Base-by-base conservation (phyloP, 2,329 filamentous ascomycete species). In the Ophiocordyceps australis region DNA sequence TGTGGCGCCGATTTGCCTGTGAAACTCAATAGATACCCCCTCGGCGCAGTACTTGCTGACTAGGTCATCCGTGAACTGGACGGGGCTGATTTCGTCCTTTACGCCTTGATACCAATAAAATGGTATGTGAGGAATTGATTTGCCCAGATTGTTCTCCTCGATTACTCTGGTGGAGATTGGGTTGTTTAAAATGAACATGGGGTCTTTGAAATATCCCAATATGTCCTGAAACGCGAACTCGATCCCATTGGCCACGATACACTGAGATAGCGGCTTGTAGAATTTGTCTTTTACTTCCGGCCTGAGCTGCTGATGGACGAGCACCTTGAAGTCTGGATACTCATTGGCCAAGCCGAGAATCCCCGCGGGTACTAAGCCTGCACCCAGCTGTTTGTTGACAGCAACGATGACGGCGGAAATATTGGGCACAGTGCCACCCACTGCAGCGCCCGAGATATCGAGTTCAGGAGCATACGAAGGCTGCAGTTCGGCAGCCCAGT, bases 61-160 rank as follows among this genome's bases (percentile, higher is more conserved):
- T 15, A 62, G 34, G 0, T 30, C 41, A 27, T 65, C 58, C 3
- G 54, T 62, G 12, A 54, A 49, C 4, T 36, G 39, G 4, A 62
- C 41, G 3, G 44, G 38, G 10, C 48, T 54, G 28, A 62, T 38
- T 28, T 60, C 49, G 24, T 67, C 61, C 3, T 38, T 30, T 14
- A 54, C 45, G 0, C 57, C 52, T 34, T 66, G 62, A 37, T 66
- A 65, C 2, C 59, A 40, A 31, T 56, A 59, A 4, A 65, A 24
- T 0, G 62, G 61, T 32, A 62, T 57, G 17, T 47, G 35, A 1
- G 61, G 60, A 0, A 49, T 40, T 2, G 54, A 49, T 20, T 55
- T 47, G 9, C 38, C 36, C 2, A 39, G 36, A 14, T 35, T 32
- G n/a, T 43, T 34, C 23, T 42, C 45, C 7, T 43, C 36, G 1